Conservation (phyloP, 179 eudicot genomes). For the Actinidia chinensis region DNA sequence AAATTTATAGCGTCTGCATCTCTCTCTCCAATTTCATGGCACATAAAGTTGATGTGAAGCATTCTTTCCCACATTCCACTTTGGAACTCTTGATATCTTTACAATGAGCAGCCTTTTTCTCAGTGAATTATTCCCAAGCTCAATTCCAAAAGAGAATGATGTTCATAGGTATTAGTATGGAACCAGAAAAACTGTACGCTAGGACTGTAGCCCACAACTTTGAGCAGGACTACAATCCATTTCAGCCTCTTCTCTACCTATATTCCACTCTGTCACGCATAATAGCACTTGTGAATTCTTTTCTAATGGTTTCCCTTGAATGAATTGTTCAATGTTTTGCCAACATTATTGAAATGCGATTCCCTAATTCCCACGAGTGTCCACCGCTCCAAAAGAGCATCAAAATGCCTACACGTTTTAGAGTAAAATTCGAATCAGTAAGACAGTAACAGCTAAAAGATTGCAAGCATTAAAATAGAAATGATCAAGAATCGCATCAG, state of each 20-base stretch:
- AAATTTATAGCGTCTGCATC: conserved; percentile 52
- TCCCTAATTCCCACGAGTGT: conserved; percentile 91
- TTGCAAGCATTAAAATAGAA: not conserved
- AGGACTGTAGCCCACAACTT: conserved; percentile 53
- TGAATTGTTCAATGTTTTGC: conserved; percentile 57
- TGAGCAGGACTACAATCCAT: conserved; percentile 32
- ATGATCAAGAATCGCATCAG: not conserved
- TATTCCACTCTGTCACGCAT: conserved; percentile 10
- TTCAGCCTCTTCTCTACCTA: conserved; percentile 37
- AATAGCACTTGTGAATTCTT: conserved; percentile 29
- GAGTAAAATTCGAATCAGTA: conserved; percentile 11
- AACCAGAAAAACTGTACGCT: conserved; percentile 42
- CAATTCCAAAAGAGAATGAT: conserved; percentile 68
- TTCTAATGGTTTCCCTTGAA: conserved; percentile 59
- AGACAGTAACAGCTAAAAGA: conserved; percentile 2
- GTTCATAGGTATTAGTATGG: conserved; percentile 45
- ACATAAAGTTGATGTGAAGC: conserved; percentile 54
- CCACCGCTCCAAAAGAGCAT: conserved; percentile 75
- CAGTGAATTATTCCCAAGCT: conserved; percentile 64
- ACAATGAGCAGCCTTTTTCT: conserved; percentile 48
- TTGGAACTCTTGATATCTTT: conserved; percentile 66
- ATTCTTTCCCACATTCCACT: conserved; percentile 87
- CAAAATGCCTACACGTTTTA: conserved; percentile 72
- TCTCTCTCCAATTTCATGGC: conserved; percentile 64
- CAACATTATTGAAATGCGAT: conserved; percentile 78